A percentile compares a stretch with the other conserved stretches of the same genome.
phyloP scores from a whole-genome alignment of 768 basidiomycete genomes.

The Hygrocybe coccinea region DNA sequence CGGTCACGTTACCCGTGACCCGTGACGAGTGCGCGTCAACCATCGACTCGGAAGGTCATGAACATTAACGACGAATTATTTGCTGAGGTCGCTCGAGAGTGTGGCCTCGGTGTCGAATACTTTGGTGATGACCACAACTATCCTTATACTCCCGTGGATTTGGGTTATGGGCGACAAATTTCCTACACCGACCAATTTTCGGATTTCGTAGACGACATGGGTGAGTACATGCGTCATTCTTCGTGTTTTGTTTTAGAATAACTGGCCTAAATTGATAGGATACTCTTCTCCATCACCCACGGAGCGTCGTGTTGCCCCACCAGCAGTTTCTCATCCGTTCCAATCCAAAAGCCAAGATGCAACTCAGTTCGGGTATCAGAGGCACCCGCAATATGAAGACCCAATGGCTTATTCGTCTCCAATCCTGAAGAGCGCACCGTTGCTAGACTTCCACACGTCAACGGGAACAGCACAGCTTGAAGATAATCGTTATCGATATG shows the following conservation, averaged over 20 bases:
- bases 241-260: background rate
- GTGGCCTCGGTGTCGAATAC: background rate
- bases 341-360: slow-evolving; percentile 4
- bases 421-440: background rate
- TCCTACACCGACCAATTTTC: background rate
- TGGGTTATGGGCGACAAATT: too few relatives aligned
- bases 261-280: slow-evolving; percentile 11
- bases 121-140: background rate
- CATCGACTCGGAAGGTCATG: background rate
- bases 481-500: background rate
- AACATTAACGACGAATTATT: background rate
- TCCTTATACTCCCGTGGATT: background rate
- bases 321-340: background rate
- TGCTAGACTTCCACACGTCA: too few relatives aligned
- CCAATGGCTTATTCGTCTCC: background rate
- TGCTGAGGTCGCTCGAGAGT: background rate
- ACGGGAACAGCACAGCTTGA: too few relatives aligned
- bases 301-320: slow-evolving; percentile 16
- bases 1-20: background rate
- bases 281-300: slow-evolving; percentile 35
- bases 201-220: slow-evolving; percentile 24
- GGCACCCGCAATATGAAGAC: background rate
- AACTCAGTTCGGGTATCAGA: slow-evolving; percentile 8
- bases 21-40: too few relatives aligned
- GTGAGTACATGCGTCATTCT: slow-evolving; percentile 34